These are phyloP conservation scores for Boeremia lycopersici DNA, from an alignment of 2,329 filamentous ascomycete genomes.

Conservation along the genomic window DNA sequence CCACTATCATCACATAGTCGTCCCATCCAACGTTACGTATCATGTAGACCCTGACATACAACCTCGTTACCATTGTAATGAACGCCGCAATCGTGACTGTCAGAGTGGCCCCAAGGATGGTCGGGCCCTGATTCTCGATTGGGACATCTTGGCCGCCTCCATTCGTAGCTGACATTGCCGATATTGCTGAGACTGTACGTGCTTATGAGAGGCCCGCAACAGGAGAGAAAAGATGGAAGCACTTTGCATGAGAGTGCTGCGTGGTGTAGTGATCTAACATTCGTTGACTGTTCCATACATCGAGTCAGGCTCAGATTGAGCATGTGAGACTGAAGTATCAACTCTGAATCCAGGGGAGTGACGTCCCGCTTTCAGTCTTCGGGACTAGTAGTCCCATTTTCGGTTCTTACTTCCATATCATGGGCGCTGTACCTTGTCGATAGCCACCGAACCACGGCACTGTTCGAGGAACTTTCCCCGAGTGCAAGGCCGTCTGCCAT, in stretches of 20 bases:
- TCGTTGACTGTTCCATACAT: not conserved
- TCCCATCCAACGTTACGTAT: slow-evolving; percentile 59
- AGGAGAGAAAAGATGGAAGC: not conserved
- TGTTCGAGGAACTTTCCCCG: not conserved
- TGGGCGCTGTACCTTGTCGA: not conserved
- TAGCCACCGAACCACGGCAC: not conserved
- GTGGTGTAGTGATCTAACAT: not conserved
- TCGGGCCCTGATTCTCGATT: slow-evolving; percentile 46
- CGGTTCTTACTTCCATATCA: not conserved
- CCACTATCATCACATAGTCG: slow-evolving; percentile 53
- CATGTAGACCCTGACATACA: slow-evolving; percentile 57
- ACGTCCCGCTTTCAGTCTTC: not conserved
- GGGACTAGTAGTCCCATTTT: too few relatives aligned
- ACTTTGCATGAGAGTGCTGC: not conserved
- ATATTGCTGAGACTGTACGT: not conserved
- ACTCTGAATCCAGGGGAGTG: not conserved
- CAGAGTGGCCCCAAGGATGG: slow-evolving; percentile 51
- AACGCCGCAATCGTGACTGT: slow-evolving; percentile 50
- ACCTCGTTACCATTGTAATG: slow-evolving; percentile 49
- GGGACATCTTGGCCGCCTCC: not conserved
- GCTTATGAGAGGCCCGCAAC: not conserved
- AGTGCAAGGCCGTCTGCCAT: not conserved
- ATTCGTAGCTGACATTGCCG: not conserved
- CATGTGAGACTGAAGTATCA: not conserved
- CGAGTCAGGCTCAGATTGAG: not conserved